phyloP scores from a whole-genome alignment of 2,329 filamentous ascomycete genomes.

The Neocucurbitaria cava region DNA sequence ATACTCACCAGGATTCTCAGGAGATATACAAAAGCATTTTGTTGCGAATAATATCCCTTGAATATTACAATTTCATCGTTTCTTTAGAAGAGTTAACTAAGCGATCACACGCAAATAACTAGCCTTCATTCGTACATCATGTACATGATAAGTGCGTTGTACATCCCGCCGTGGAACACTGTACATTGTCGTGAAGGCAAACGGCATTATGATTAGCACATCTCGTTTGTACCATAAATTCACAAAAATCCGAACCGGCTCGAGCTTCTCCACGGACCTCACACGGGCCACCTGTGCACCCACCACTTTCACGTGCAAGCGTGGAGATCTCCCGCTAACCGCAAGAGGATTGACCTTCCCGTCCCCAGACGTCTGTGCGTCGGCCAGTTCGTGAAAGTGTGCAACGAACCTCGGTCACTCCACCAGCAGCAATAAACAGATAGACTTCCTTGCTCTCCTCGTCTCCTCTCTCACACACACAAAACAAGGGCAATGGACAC shows the following conservation, averaged over 20 bases:
- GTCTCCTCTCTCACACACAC: neutral
- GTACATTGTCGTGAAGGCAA: neutral
- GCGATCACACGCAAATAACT: too few species aligned
- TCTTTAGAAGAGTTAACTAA: too few species aligned
- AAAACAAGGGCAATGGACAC: too few species aligned
- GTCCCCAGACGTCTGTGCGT: slow-evolving; percentile 31
- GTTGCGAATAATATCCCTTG: too few species aligned
- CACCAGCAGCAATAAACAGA: slow-evolving; percentile 15
- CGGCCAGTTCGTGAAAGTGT: slow-evolving; percentile 4
- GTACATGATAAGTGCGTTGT: too few species aligned
- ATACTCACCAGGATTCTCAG: too few species aligned
- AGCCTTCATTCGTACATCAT: too few species aligned
- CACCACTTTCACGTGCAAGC: slow-evolving; percentile 29
- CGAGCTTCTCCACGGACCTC: neutral
- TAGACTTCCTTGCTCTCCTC: neutral
- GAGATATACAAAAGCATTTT: too few species aligned
- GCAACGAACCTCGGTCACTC: slow-evolving; percentile 36
- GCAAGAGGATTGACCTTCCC: slow-evolving; percentile 7
- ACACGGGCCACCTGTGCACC: too few species aligned
- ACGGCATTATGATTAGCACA: neutral
- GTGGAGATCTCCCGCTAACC: slow-evolving; percentile 25
- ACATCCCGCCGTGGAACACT: neutral
- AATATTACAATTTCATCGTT: too few species aligned
- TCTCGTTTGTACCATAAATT: neutral
- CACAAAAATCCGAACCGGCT: neutral